Percentiles rank a stretch among this genome's conserved stretches.
Conservation (phyloP, 352 stramenopile genomes). For the Thalassiosira mediterranea region DNA sequence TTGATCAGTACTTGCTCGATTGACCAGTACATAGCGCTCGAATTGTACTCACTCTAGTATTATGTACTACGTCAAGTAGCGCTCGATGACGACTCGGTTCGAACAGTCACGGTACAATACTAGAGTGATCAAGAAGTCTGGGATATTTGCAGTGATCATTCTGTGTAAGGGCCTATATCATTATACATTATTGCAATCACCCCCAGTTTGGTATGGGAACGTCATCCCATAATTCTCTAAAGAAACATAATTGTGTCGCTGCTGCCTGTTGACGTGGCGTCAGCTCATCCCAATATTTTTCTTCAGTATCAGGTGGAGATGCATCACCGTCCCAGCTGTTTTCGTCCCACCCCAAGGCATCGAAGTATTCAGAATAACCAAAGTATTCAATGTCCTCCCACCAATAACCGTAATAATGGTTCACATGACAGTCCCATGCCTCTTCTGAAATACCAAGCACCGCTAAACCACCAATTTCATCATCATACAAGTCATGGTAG, state of each 20-base stretch:
- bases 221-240: slow-evolving; percentile 40
- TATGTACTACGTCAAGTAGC: too few relatives aligned
- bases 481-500: background rate
- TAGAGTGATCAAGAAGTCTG: slow-evolving; percentile 3
- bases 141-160: too few relatives aligned
- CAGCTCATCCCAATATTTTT: slow-evolving; percentile 46
- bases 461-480: background rate
- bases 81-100: too few relatives aligned
- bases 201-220: slow-evolving; percentile 29
- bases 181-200: background rate
- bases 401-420: slow-evolving; percentile 47
- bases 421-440: slow-evolving; percentile 32
- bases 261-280: slow-evolving; percentile 35
- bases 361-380: slow-evolving; percentile 22
- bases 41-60: too few relatives aligned
- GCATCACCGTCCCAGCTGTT: slow-evolving; percentile 32
- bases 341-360: slow-evolving; percentile 34
- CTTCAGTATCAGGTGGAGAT: slow-evolving; percentile 25
- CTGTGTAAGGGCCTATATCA: too few relatives aligned
- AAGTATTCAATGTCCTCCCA: slow-evolving; percentile 37
- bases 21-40: too few relatives aligned
- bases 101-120: too few relatives aligned
- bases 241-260: slow-evolving; percentile 45
- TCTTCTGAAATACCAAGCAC: slow-evolving; percentile 18
- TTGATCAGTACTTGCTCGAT: too few relatives aligned